Percentiles rank a stretch among this genome's conserved stretches.
Evolutionary conservation across 148 eudicot genomes (phyloP).

Genomic region (Vaccinium vitisidaea): DNA sequence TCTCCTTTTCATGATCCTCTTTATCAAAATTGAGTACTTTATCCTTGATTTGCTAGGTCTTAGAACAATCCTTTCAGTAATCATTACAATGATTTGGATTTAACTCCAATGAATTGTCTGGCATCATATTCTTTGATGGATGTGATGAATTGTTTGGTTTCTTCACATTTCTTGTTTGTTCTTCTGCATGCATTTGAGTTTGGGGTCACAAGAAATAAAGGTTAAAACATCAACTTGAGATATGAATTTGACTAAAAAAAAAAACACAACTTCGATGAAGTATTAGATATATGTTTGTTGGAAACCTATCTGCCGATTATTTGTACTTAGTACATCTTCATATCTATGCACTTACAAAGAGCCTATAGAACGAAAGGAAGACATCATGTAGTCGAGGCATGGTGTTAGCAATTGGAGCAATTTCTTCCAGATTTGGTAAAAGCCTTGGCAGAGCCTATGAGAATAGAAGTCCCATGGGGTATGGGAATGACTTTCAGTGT

Average conservation of each 20-base stretch:
- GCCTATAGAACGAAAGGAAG: neutral
- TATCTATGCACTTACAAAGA: neutral
- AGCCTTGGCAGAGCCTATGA: neutral
- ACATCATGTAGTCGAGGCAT: neutral
- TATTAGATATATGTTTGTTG: neutral
- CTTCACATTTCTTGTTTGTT: neutral
- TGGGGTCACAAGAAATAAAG: neutral
- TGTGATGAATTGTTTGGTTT: neutral
- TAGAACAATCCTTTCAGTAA: neutral
- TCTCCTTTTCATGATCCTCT: neutral
- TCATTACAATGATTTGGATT: neutral
- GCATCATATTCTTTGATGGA: neutral
- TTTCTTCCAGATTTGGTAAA: neutral
- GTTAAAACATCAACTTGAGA: neutral
- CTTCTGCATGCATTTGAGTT: neutral
- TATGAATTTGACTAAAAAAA: neutral
- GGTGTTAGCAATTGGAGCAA: neutral
- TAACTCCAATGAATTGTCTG: neutral
- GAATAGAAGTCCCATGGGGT: neutral
- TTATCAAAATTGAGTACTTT: neutral
- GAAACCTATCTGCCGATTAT: neutral
- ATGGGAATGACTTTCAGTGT: neutral
- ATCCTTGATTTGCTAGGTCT: neutral
- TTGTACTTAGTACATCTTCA: neutral
- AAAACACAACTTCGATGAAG: neutral